These are phyloP conservation scores for Coemansia asiatica DNA, from an alignment of 192 early-diverging fungal genomes.

Conservation along the genomic window DNA sequence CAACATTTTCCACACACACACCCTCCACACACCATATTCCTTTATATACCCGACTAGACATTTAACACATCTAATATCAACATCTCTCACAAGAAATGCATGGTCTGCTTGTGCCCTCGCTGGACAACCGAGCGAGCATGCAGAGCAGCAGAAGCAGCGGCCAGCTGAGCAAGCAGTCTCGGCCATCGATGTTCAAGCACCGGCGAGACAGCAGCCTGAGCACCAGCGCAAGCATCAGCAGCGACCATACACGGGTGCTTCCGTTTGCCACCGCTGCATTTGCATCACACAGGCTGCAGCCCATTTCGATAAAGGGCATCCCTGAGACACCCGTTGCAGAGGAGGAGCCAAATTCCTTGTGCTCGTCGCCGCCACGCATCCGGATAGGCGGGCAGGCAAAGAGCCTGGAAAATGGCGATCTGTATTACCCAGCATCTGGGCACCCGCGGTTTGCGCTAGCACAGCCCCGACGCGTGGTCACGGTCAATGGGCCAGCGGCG, in stretches of 20 bases:
- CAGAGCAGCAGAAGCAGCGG: conserved; percentile 1
- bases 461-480: conserved; percentile 38
- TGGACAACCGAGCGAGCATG: background rate
- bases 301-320: background rate
- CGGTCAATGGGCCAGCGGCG: conserved; percentile 7
- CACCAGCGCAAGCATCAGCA: conserved; percentile 38
- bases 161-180: background rate
- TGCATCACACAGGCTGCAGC: conserved; percentile 6
- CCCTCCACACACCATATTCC: no score
- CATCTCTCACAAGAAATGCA: background rate
- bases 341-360: background rate
- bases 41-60: no score
- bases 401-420: conserved; percentile 3
- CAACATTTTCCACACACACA: no score
- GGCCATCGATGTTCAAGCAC: conserved; percentile 10
- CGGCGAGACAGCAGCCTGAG: conserved; percentile 45
- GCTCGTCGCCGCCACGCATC: conserved; percentile 9
- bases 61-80: no score
- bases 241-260: conserved; percentile 38
- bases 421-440: conserved; percentile 13
- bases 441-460: conserved; percentile 43
- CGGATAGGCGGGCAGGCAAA: conserved; percentile 12
- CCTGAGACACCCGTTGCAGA: background rate
- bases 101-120: background rate
- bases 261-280: conserved; percentile 41